phyloP scores from a whole-genome alignment of 192 early-diverging fungal species.

The Bifiguratus adelaidae region DNA sequence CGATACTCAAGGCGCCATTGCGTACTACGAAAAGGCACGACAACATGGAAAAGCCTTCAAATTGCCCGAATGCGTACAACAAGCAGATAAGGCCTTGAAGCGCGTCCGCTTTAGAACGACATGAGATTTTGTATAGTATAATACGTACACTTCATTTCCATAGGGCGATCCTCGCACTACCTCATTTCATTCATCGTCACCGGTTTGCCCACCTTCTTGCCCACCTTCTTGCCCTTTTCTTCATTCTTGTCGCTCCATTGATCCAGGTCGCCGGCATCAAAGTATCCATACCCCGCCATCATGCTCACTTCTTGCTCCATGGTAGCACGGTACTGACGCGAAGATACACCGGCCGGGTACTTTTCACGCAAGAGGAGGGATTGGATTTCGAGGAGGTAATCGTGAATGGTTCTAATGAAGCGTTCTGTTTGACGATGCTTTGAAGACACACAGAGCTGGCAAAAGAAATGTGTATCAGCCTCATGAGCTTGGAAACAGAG shows the following conservation, averaged over 20 bases:
- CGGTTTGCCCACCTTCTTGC: slow-evolving; percentile 6
- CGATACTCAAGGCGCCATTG: slow-evolving; percentile 19
- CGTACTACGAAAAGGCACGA: slow-evolving; percentile 24
- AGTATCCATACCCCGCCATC: slow-evolving; percentile 26
- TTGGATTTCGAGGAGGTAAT: slow-evolving; percentile 26
- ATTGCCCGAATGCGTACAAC: slow-evolving; percentile 19
- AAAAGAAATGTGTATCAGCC: neutral
- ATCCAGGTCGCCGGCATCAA: slow-evolving; percentile 18
- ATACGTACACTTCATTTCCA: too few species aligned
- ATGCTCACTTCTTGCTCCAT: slow-evolving; percentile 13
- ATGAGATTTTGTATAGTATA: too few species aligned
- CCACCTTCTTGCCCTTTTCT: slow-evolving; percentile 10
- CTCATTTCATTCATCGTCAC: too few species aligned
- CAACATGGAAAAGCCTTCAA: slow-evolving; percentile 27
- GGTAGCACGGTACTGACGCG: slow-evolving; percentile 11
- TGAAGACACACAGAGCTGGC: slow-evolving; percentile 28
- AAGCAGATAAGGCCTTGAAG: slow-evolving; percentile 26
- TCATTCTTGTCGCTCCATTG: slow-evolving; percentile 7
- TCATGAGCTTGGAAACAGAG: neutral
- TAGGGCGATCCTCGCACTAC: too few species aligned
- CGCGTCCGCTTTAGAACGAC: slow-evolving; percentile 21
- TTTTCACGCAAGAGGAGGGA: slow-evolving; percentile 19
- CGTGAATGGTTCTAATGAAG: slow-evolving; percentile 23
- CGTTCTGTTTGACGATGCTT: slow-evolving; percentile 36
- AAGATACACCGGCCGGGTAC: slow-evolving; percentile 15